phyloP scores from a whole-genome alignment of 2,329 filamentous ascomycete species.

The Harringtonia lauricola region DNA sequence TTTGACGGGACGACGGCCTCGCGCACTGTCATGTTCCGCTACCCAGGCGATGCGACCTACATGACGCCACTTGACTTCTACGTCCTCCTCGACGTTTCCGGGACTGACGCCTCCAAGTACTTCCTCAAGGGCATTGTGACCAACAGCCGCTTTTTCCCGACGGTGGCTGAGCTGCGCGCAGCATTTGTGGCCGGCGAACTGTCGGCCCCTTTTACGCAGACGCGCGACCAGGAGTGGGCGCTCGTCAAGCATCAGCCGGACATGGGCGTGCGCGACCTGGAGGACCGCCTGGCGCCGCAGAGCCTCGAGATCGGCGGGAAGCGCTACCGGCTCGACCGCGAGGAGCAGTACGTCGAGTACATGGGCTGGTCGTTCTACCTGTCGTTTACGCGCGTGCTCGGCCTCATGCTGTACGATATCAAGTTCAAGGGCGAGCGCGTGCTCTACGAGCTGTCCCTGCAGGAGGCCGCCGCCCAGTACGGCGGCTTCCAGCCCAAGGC shows the following conservation, averaged over 20 bases:
- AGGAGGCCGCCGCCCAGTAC: slow-evolving; percentile 42
- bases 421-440: slow-evolving; percentile 12
- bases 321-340: slow-evolving; percentile 29
- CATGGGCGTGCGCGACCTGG: slow-evolving; percentile 21
- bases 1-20: slow-evolving; percentile 28
- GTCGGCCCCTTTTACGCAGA: slow-evolving; percentile 21
- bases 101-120: slow-evolving; percentile 30
- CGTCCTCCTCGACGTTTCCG: slow-evolving; percentile 29
- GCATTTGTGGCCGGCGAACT: slow-evolving; percentile 27
- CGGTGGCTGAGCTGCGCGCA: slow-evolving; percentile 20
- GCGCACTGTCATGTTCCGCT: slow-evolving; percentile 29
- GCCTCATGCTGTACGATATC: slow-evolving; percentile 23
- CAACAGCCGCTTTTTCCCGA: slow-evolving; percentile 25
- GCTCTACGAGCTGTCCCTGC: slow-evolving; percentile 34
- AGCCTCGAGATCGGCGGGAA: slow-evolving; percentile 26
- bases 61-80: slow-evolving; percentile 34
- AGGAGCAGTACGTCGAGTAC: slow-evolving; percentile 37
- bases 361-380: slow-evolving; percentile 43
- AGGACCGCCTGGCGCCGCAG: slow-evolving; percentile 23
- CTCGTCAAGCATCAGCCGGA: slow-evolving; percentile 18
- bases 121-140: slow-evolving; percentile 31
- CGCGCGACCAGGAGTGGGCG: slow-evolving; percentile 21
- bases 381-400: slow-evolving; percentile 29
- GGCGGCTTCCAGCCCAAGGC: slow-evolving; percentile 32
- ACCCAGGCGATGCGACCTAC: slow-evolving; percentile 26